phyloP scores from a whole-genome alignment of 2,329 filamentous ascomycete genomes.

The Aspergillus amoenus region DNA sequence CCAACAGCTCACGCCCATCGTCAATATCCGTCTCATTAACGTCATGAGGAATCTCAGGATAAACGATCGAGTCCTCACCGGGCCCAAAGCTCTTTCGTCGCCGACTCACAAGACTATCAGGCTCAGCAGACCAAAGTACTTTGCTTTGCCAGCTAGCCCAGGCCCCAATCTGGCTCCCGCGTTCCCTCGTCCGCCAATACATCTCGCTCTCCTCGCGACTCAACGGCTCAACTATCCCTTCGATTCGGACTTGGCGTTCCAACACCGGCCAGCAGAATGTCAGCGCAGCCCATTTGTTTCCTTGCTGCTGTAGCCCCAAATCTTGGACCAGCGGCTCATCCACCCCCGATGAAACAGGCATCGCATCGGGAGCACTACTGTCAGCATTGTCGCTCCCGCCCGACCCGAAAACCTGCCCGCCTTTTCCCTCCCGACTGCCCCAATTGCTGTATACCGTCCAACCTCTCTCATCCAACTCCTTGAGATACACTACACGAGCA shows the following conservation, averaged over 20 bases:
- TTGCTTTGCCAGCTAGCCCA: slow-evolving; percentile 91
- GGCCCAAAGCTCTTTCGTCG: slow-evolving; percentile 26
- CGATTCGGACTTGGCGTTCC: slow-evolving; percentile 88
- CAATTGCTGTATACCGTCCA: slow-evolving; percentile 96
- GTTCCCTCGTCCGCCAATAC: slow-evolving; percentile 65
- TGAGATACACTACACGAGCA: slow-evolving; percentile 87
- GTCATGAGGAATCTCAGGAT: slow-evolving; percentile 24
- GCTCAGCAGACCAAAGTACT: slow-evolving; percentile 56
- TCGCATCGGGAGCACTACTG: slow-evolving; percentile 46
- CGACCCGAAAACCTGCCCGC: slow-evolving; percentile 40
- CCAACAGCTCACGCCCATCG: slow-evolving; percentile 71
- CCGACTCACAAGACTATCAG: slow-evolving; percentile 23
- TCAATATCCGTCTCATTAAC: slow-evolving; percentile 47
- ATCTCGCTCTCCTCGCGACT: slow-evolving; percentile 67
- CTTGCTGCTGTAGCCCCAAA: slow-evolving; percentile 13
- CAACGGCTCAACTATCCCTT: slow-evolving; percentile 71
- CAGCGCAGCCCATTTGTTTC: slow-evolving; percentile 75
- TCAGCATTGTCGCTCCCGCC: slow-evolving; percentile 7
- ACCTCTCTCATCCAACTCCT: slow-evolving; percentile 79
- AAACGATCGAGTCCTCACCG: slow-evolving; percentile 18
- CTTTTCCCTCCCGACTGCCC: slow-evolving; percentile 62
- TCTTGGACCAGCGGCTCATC: slow-evolving; percentile 16
- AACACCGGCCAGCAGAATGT: slow-evolving; percentile 88
- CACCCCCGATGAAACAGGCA: slow-evolving; percentile 59
- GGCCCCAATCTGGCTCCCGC: slow-evolving; percentile 81